phyloP scores from a whole-genome alignment of 305 asterid genomes.

The Plantago coronopus region DNA sequence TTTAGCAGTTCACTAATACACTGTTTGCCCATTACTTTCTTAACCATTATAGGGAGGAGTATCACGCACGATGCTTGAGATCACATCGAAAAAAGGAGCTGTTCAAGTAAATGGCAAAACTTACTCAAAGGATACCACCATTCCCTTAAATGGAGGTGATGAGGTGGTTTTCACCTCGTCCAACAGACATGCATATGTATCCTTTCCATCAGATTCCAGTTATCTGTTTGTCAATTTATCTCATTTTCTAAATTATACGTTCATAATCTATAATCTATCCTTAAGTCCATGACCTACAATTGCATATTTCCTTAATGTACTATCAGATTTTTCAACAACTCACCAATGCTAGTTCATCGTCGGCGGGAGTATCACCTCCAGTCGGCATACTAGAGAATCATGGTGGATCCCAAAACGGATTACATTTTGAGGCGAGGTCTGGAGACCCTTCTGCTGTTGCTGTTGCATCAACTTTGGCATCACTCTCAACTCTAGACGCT shows the following conservation, averaged over 20 bases:
- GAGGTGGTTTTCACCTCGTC: conserved; percentile 76
- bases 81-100: conserved; percentile 70
- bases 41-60: conserved; percentile 51
- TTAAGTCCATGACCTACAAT: conserved; percentile 9
- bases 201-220: conserved; percentile 40
- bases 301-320: conserved; percentile 46
- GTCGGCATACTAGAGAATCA: conserved; percentile 70
- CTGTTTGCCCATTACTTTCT: conserved; percentile 16
- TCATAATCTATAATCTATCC: conserved; percentile 2
- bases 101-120: conserved; percentile 80
- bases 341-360: conserved; percentile 36
- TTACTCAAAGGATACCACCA: conserved; percentile 60
- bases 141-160: conserved; percentile 74
- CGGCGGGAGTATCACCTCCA: conserved; percentile 42
- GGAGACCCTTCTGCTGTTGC: conserved; percentile 72
- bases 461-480: conserved; percentile 68
- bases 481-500: conserved; percentile 39
- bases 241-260: neutral
- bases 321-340: conserved; percentile 76
- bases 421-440: conserved; percentile 70
- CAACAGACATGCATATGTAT: conserved; percentile 80
- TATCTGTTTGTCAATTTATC: conserved; percentile 14
- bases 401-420: conserved; percentile 57
- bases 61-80: conserved; percentile 61
- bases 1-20: conserved; percentile 24